Evolutionary conservation across 2,329 filamentous ascomycete genomes (phyloP), one percentile per base, ranked within the genome.

Genomic region (Fusarium illudens): DNA sequence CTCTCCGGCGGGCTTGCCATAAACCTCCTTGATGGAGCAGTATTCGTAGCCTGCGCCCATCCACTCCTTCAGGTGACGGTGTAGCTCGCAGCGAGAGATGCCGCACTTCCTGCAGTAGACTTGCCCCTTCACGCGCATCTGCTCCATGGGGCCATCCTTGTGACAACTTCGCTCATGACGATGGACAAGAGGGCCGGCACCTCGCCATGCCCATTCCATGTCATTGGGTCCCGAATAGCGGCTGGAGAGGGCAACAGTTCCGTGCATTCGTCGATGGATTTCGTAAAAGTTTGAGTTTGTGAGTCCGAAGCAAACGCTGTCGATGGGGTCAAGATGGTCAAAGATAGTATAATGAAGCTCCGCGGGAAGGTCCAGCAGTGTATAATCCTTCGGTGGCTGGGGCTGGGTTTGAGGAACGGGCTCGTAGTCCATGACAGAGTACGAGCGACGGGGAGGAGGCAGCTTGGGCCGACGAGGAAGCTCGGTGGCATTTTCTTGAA

Each of bases 61-160:
- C 86, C 87, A 90, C 37, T 81, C 82, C 71, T 82, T 81, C 70
- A 90, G 83, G 74, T 90, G 88, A 67, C 86, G 84, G 77, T 89
- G 86, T 60, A 90, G 81, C 79, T 89, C 87, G 76, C 88, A 90
- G 33, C 88, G 83, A 37, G 81, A 84, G 62, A 86, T 83, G 50
- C 86, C 87, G 66, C 88, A 90, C 75, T 89, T 88, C 60, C 84
- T 82, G 76, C 88, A 90, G 75, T 87, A 86, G 6, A 87, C 85
- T 72, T 88, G 87, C 20, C 87, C 87, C 58, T 83, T 83, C 50
- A 86, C 82, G 22, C 85, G 83, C 69, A 87, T 78, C 73, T 78
- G 78, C 7, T 83, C 81, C 33, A 86, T 80, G 27, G 77, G 75
- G 22, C 60, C 71, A 30, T 67, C 65, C 49, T 63, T 60, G 27